phyloP scores from a whole-genome alignment of 768 basidiomycete species.

The Suillus hirtellus region DNA sequence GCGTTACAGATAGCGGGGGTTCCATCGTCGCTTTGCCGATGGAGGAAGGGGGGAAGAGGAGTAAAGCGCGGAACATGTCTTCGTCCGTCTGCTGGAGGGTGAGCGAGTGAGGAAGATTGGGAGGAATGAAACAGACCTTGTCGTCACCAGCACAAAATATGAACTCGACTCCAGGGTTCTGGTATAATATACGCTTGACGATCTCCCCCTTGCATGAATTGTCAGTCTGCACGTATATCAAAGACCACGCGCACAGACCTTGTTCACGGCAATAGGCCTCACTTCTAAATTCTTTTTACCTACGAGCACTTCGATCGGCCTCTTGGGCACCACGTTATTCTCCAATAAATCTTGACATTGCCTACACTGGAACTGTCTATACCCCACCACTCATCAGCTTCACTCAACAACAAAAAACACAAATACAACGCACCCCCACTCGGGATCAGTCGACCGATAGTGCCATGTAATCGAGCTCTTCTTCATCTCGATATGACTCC shows the following conservation, averaged over 20 bases:
- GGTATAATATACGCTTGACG: conserved; percentile 90
- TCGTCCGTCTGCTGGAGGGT: conserved; percentile 74
- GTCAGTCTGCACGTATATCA: background rate
- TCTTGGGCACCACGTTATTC: conserved; percentile 88
- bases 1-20: conserved; percentile 53
- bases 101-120: background rate
- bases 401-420: background rate
- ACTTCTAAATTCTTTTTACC: conserved; percentile 99
- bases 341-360: conserved; percentile 96
- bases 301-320: conserved; percentile 95
- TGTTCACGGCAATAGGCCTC: conserved; percentile 92
- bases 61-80: conserved; percentile 96
- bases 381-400: conserved; percentile 11
- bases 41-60: conserved; percentile 49
- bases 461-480: conserved; percentile 95
- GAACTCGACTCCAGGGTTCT: conserved; percentile 92
- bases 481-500: conserved; percentile 96
- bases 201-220: conserved; percentile 73
- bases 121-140: conserved; percentile 55
- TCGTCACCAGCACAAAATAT: conserved; percentile 98
- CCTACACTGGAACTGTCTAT: conserved; percentile 87
- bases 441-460: conserved; percentile 53
- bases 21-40: conserved; percentile 49
- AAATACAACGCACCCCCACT: conserved; percentile 79
- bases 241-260: conserved; percentile 42